These are phyloP conservation scores for Tuber microsphaerosporum DNA, from an alignment of 495 filamentous ascomycete species.

Conservation along the genomic window DNA sequence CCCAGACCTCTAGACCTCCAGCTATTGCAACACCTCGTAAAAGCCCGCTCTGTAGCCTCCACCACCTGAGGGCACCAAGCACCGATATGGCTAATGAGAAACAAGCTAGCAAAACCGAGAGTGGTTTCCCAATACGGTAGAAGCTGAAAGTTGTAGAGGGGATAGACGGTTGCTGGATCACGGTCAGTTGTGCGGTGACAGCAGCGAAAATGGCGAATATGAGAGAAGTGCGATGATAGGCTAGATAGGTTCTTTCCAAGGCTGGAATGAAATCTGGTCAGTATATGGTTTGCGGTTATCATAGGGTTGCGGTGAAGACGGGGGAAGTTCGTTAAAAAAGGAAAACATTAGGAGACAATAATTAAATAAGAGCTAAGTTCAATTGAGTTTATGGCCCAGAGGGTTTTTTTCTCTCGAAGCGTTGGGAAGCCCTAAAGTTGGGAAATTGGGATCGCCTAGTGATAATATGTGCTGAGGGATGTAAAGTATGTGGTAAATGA, in stretches of 20 bases:
- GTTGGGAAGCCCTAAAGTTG: background rate
- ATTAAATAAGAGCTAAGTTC: conserved; percentile 13
- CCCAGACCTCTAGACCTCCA: conserved; percentile 63
- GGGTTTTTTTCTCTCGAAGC: background rate
- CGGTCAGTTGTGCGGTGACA: conserved; percentile 61
- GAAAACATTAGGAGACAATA: conserved; percentile 11
- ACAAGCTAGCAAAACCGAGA: conserved; percentile 54
- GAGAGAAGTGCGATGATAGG: conserved; percentile 66
- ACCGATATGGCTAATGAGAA: conserved; percentile 53
- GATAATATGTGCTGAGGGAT: background rate
- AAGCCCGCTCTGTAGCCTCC: conserved; percentile 62
- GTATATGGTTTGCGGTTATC: conserved; percentile 12
- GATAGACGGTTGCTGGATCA: conserved; percentile 52
- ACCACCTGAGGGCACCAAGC: conserved; percentile 60
- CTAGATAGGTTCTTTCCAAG: conserved; percentile 71
- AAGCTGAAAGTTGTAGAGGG: conserved; percentile 51
- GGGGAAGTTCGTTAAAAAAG: conserved; percentile 11
- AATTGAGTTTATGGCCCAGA: background rate
- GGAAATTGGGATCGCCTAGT: background rate
- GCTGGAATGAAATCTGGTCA: conserved; percentile 47
- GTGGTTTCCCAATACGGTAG: conserved; percentile 58
- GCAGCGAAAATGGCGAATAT: conserved; percentile 61
- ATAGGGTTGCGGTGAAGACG: conserved; percentile 6
- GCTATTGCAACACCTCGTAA: conserved; percentile 57
- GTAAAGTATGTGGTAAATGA: conserved; percentile 14